Evolutionary conservation across 1,139 yeast species (phyloP), one percentile per base, ranked within the genome.

Genomic region (Suzukiozyma palmioleophila): DNA sequence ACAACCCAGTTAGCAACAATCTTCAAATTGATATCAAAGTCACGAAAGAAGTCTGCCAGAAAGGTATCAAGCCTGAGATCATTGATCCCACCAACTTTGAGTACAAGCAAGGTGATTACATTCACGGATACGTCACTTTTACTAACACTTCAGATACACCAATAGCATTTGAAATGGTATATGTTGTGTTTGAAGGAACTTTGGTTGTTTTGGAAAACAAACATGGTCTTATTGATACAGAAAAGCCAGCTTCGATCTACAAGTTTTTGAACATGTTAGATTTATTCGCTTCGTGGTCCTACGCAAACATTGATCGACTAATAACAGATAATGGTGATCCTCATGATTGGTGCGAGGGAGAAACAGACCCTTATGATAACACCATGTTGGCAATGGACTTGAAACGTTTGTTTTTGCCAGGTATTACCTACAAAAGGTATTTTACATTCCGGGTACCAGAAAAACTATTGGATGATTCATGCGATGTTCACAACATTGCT

Each of bases 321-420:
- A 64, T 59, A 11, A 69, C 75, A 6, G 77, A 71, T 47, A 57
- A 68, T 41, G 75, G 75, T 1, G 73, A 70, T 43, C 76, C 76
- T 3, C 71, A 66, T 45, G 76, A 70, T 52, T 71, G 76, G 76
- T 70, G 76, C 50, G 66, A 59, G 22, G 75, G 75, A 2, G 77
- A 70, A 41, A 64, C 60, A 1, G 77, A 71, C 46, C 75, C 76
- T 3, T 60, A 53, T 43, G 77, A 71, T 48, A 60, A 62, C 43
- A 57, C 75, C 1, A 41, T 47, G 3, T 47, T 71, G n/a, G 50
- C 75, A 2, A 57, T 71, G 33, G 73, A 62, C 43, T 62, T 68
- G 18, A 64, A 64, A 45, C 52, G 73, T 22, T 48, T 56, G 9
- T 66, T 71, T 41, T 60, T 66, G 45, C 75, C 75, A 1, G 56